A percentile compares a stretch with the other conserved stretches of the same genome.
Conservation (phyloP, 768 basidiomycete genomes). For the Solioccasus polychromus region DNA sequence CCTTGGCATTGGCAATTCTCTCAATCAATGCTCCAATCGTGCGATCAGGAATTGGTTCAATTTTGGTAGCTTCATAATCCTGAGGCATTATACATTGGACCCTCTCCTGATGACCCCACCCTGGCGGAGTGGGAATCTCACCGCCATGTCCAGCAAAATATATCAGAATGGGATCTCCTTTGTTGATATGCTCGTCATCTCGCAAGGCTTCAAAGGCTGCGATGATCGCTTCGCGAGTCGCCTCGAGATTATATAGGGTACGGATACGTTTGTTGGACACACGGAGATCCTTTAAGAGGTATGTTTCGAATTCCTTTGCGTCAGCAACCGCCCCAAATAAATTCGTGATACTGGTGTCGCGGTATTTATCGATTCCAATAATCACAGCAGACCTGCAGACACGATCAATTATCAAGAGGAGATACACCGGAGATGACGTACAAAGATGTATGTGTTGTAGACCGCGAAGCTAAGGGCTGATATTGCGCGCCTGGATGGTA, state of each 20-base stretch:
- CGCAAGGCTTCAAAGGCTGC: background rate
- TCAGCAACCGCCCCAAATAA: background rate
- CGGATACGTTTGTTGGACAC: background rate
- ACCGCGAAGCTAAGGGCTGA: no score
- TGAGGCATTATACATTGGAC: conserved; percentile 31
- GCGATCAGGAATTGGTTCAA: conserved; percentile 41
- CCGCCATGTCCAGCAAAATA: background rate
- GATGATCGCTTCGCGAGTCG: background rate
- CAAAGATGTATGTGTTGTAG: no score
- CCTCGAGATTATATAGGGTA: background rate
- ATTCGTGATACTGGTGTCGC: background rate
- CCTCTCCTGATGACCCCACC: conserved; percentile 2
- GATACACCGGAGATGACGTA: no score
- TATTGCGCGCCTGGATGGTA: no score
- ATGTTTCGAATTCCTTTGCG: background rate
- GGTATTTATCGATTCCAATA: background rate
- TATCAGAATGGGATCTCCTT: background rate
- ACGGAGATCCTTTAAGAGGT: background rate
- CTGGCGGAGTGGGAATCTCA: background rate
- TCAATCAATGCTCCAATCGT: conserved; percentile 38
- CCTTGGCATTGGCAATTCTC: conserved; percentile 35
- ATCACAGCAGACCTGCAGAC: no score
- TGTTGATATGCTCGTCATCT: background rate
- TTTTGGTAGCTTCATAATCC: conserved; percentile 26
- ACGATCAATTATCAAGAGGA: no score